Conservation (phyloP, 2,329 filamentous ascomycete genomes). For the Alternaria longipes region DNA sequence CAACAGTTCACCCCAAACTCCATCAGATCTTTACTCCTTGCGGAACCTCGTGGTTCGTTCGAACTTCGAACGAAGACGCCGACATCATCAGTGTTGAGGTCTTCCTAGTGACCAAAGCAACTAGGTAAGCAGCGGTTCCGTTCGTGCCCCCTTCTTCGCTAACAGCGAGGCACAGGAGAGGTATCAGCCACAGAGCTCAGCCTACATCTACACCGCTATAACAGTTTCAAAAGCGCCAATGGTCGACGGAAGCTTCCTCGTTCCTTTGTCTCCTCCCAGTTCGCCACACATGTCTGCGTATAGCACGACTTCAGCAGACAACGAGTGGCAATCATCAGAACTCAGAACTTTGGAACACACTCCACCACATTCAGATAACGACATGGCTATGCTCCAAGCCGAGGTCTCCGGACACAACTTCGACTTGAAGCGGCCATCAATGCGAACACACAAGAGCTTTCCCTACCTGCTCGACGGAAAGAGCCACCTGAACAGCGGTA, state of each 20-base stretch:
- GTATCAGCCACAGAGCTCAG: slow-evolving; percentile 34
- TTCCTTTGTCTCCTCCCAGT: slow-evolving; percentile 60
- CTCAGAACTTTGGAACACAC: slow-evolving; percentile 47
- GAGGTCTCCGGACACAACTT: slow-evolving; percentile 48
- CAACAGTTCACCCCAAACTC: slow-evolving; percentile 33
- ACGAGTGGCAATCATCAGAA: slow-evolving; percentile 55
- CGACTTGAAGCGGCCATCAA: slow-evolving; percentile 50
- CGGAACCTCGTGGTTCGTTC: background rate
- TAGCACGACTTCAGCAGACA: slow-evolving; percentile 53
- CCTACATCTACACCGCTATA: slow-evolving; percentile 26
- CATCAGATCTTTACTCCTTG: slow-evolving; percentile 37
- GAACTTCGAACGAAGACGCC: slow-evolving; percentile 2
- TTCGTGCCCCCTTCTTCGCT: slow-evolving; percentile 18
- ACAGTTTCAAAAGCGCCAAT: slow-evolving; percentile 48
- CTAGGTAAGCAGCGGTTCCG: slow-evolving; percentile 19
- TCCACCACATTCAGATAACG: slow-evolving; percentile 47
- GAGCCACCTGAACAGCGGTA: slow-evolving; percentile 37
- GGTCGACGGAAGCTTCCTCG: slow-evolving; percentile 57
- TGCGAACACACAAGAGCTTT: slow-evolving; percentile 57
- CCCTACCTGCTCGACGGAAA: slow-evolving; percentile 53
- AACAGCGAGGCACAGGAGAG: slow-evolving; percentile 35
- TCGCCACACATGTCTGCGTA: slow-evolving; percentile 62
- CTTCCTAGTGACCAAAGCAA: slow-evolving; percentile 15
- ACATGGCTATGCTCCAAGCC: slow-evolving; percentile 52
- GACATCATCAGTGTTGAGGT: background rate